phyloP scores from a whole-genome alignment of 2,329 filamentous ascomycete genomes.

The Cordyceps militaris region DNA sequence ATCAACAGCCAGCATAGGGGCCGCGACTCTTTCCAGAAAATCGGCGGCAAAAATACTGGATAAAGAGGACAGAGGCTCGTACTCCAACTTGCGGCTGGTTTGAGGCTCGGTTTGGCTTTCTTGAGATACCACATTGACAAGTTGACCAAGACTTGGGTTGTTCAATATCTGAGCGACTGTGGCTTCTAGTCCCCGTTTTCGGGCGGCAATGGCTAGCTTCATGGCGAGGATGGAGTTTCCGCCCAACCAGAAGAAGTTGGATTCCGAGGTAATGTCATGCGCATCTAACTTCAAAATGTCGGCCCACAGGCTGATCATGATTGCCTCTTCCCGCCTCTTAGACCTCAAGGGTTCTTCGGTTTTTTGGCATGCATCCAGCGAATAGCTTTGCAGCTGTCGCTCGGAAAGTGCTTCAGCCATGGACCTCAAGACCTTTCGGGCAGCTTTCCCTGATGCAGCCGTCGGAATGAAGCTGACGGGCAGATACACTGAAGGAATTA shows the following conservation, averaged over 20 bases:
- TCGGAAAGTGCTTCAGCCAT: neutral
- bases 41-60: neutral
- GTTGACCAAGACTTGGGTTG: neutral
- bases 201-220: neutral
- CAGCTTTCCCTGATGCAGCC: neutral
- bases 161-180: neutral
- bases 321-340: neutral
- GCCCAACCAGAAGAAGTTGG: neutral
- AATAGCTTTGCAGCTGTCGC: neutral
- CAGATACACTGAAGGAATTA: neutral
- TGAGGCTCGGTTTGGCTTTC: neutral
- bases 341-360: neutral
- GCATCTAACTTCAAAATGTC: neutral
- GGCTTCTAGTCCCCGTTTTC: neutral
- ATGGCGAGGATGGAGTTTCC: neutral
- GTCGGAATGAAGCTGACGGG: neutral
- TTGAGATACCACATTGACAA: neutral
- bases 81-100: neutral
- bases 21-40: constrained; percentile 27
- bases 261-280: neutral
- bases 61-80: neutral
- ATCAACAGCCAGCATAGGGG: neutral
- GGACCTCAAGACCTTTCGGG: neutral
- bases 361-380: neutral
- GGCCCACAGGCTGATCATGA: neutral